Conservation (phyloP, 164 flowering plant genomes). For the Warburgia ugandensis region DNA sequence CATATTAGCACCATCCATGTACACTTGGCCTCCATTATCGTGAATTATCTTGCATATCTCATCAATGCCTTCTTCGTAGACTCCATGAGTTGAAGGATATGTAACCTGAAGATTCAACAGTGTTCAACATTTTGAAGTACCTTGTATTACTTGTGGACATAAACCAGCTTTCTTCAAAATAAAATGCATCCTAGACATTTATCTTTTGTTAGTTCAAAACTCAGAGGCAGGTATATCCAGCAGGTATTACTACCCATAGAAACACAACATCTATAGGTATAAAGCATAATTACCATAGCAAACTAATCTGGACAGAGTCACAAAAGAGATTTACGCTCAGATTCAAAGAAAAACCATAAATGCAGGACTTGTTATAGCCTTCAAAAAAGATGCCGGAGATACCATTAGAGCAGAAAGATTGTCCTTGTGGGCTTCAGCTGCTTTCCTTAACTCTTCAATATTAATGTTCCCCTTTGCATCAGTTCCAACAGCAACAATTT, state of each 20-base stretch:
- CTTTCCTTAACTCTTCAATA: conserved; percentile 81
- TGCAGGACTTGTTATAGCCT: too few species aligned
- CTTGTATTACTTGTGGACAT: too few species aligned
- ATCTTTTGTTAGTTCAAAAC: too few species aligned
- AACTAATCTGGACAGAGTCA: too few species aligned
- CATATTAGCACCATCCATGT: conserved; percentile 99
- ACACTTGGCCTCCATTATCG: conserved; percentile 98
- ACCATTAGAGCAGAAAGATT: conserved; percentile 95
- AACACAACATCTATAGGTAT: too few species aligned
- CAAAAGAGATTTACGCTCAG: too few species aligned
- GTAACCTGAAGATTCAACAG: conserved; percentile 53
- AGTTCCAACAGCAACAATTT: conserved; percentile 90
- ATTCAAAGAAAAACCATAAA: too few species aligned
- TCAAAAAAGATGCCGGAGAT: too few species aligned
- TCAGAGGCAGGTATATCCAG: too few species aligned
- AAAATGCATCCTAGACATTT: background rate
- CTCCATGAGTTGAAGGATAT: conserved; percentile 99
- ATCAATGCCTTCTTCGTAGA: conserved; percentile 97
- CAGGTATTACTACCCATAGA: too few species aligned
- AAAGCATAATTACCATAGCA: too few species aligned
- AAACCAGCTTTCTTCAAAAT: background rate
- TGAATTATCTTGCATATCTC: conserved; percentile 97
- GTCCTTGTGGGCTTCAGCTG: conserved; percentile 83
- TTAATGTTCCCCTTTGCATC: conserved; percentile 98
- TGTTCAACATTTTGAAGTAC: background rate